Conservation (phyloP, 352 stramenopile species). For the Saprolegnia parasitica region DNA sequence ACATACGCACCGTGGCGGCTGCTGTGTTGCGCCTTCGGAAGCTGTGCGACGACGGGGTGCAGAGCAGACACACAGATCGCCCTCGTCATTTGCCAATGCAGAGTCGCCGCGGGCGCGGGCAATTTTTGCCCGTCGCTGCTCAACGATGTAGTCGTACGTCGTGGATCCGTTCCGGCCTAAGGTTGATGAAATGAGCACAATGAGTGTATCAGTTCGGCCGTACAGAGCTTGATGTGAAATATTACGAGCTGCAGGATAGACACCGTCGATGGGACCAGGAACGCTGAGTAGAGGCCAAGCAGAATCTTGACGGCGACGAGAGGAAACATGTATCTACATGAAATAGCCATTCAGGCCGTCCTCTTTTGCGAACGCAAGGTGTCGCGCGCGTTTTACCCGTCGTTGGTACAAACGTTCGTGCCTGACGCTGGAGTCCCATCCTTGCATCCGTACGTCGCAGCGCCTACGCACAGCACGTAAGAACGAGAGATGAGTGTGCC, state of each 20-base stretch:
- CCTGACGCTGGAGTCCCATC: not conserved
- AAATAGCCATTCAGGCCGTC: constrained; percentile 37
- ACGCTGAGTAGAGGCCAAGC: constrained; percentile 56
- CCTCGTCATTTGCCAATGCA: not conserved
- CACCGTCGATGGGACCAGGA: constrained; percentile 68
- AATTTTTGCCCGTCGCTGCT: not conserved
- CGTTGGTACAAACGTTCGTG: constrained; percentile 35
- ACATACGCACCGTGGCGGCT: not conserved
- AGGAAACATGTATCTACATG: constrained; percentile 34
- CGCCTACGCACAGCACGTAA: not conserved
- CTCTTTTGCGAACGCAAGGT: constrained; percentile 10
- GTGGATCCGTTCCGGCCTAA: constrained; percentile 74
- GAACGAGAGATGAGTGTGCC: not conserved
- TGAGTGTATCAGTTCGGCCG: constrained; percentile 10
- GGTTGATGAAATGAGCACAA: not conserved
- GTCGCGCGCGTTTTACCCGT: constrained; percentile 26
- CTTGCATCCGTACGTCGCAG: constrained; percentile 15
- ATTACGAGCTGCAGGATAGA: constrained; percentile 72
- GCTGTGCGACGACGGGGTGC: no score
- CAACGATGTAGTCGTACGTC: constrained; percentile 85
- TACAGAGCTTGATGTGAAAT: constrained; percentile 83
- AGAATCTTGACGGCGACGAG: constrained; percentile 50
- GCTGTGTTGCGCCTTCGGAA: not conserved
- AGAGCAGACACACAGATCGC: not conserved
- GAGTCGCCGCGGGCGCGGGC: not conserved